Percentiles rank a stretch among this genome's conserved stretches.
Conservation (phyloP, 73 alveolate species). For the Tetrahymena elliotti region DNA sequence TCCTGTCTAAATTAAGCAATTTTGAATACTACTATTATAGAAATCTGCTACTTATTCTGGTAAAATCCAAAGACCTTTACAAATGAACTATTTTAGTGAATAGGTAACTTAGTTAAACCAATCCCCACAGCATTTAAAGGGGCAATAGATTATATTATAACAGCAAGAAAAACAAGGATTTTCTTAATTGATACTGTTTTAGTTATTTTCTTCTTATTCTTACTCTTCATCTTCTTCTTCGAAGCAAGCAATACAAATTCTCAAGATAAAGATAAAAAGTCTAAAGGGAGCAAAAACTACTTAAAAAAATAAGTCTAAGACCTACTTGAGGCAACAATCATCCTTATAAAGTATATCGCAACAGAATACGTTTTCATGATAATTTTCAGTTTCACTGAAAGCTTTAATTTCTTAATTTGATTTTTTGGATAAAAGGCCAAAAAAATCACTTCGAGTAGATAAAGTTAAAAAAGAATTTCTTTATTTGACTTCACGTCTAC, state of each 20-base stretch:
- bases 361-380: neutral
- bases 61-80: neutral
- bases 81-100: neutral
- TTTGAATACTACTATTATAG: neutral
- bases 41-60: neutral
- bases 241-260: neutral
- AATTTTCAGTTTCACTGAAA: neutral
- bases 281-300: neutral
- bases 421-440: neutral
- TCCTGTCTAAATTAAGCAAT: neutral
- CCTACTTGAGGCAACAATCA: neutral
- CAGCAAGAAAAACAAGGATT: neutral
- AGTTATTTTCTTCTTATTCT: neutral
- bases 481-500: neutral
- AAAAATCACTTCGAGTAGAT: neutral
- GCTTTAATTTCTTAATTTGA: neutral
- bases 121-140: neutral
- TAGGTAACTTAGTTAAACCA: neutral
- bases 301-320: neutral
- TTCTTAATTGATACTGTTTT: neutral
- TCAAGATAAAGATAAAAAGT: neutral
- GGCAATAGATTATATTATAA: neutral
- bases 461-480: neutral
- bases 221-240: neutral
- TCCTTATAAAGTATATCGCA: neutral